Evolutionary conservation across 179 eudicot genomes (phyloP).

Genomic region (Drosera spatulata): DNA sequence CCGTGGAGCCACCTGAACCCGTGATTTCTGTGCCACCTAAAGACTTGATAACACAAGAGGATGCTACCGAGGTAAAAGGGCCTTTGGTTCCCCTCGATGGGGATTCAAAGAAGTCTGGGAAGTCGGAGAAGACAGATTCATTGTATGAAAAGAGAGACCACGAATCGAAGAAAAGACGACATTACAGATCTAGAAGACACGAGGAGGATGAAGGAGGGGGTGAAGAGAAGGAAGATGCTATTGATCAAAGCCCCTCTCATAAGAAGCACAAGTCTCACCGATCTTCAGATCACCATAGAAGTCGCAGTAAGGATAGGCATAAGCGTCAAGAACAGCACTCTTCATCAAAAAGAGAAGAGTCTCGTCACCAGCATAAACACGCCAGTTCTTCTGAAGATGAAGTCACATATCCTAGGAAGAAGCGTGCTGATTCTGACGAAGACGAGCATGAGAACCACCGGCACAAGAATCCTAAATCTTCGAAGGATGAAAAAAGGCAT

Average conservation of each 20-base stretch:
- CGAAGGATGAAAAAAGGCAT: background rate
- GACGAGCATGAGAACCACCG: background rate
- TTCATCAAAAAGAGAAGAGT: slow-evolving; percentile 28
- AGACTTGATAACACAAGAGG: slow-evolving; percentile 11
- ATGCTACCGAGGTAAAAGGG: slow-evolving; percentile 33
- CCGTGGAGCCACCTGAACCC: slow-evolving; percentile 41
- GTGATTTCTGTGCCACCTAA: slow-evolving; percentile 17
- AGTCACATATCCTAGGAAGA: background rate
- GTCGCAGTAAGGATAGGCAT: slow-evolving; percentile 28
- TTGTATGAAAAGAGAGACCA: slow-evolving; percentile 37
- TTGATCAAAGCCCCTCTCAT: slow-evolving; percentile 26
- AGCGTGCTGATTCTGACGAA: slow-evolving; percentile 1
- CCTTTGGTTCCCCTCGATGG: slow-evolving; percentile 29
- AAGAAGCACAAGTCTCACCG: slow-evolving; percentile 42
- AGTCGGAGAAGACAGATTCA: slow-evolving; percentile 20
- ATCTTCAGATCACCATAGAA: slow-evolving; percentile 48
- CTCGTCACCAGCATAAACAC: slow-evolving; percentile 11
- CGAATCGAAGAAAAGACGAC: slow-evolving; percentile 42
- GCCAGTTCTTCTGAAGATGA: slow-evolving; percentile 1
- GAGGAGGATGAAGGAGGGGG: slow-evolving; percentile 23
- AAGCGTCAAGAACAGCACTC: slow-evolving; percentile 41
- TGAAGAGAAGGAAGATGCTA: slow-evolving; percentile 10
- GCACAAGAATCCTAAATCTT: background rate
- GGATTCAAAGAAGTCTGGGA: slow-evolving; percentile 10
- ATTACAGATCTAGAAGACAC: slow-evolving; percentile 38